Evolutionary conservation across 2,329 filamentous ascomycete genomes (phyloP), one percentile per base, ranked within the genome.

Genomic region (Cladosporium sp.): DNA sequence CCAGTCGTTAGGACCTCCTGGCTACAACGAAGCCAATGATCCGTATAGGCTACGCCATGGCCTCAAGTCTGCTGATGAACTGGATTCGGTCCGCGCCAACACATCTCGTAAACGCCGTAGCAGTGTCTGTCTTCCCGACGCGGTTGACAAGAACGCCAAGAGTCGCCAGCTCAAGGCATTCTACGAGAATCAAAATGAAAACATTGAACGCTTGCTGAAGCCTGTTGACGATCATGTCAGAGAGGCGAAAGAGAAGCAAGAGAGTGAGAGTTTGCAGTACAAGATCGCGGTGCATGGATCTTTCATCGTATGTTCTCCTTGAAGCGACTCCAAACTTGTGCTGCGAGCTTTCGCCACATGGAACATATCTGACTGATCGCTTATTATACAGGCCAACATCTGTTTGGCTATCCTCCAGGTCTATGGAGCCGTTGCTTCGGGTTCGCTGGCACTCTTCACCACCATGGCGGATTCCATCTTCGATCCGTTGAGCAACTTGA

Each of bases 391-490:
- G 55, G 55, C 55, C 45, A 97, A 97, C 68, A 73, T 97, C 59
- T 62, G 89, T 28, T 82, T 99, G 5, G 86, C 92, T 0, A 81
- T 81, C 3, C 80, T 99, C 17, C 94, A 99, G 75, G 78, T 97
- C 38, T 99, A 95, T 72, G 94, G 88, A 43, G 94, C 94, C 61
- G 83, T 90, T 47, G 85, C 89, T 0, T 96, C 92, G 0, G 86
- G 88, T 49, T 97, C 92, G n/a, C 83, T 97, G 37, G 96, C 93
- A 5, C 85, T 99, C 49, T 97, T 97, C 78, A 97, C 94, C 15
- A 99, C 93, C 63, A 96, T 96, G 89, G 93, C 92, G 15, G 94
- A 99, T 74, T 87, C 92, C 54, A 82, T 97, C 64, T 97, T 97
- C 76, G 94, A 97, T 71, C 94, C 92, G 8, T 72, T 95, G 69